phyloP scores from a whole-genome alignment of 306 rosid species.

The Casuarina glauca region DNA sequence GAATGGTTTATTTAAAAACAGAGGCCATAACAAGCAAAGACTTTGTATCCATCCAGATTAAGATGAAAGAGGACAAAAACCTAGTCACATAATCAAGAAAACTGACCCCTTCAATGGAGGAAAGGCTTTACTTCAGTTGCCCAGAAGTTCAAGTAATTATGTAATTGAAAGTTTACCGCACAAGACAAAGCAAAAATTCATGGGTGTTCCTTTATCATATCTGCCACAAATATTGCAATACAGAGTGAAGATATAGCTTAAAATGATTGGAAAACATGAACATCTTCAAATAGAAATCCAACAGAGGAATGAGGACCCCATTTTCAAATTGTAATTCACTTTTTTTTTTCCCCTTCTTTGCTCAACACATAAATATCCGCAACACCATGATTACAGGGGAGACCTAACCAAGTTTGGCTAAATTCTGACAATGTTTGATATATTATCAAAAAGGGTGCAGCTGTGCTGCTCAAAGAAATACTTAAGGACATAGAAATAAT shows the following conservation, averaged over 20 bases:
- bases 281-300: background rate
- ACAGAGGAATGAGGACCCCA: background rate
- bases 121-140: background rate
- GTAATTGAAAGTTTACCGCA: background rate
- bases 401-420: conserved; percentile 20
- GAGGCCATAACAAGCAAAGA: background rate
- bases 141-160: background rate
- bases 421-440: background rate
- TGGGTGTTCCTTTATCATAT: background rate
- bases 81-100: no score
- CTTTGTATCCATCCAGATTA: background rate
- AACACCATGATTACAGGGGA: conserved; percentile 1
- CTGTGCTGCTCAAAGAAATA: background rate
- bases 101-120: background rate
- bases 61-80: no score
- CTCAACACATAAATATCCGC: conserved; percentile 23
- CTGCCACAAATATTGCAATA: background rate
- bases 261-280: conserved; percentile 18
- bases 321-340: background rate
- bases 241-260: conserved; percentile 28
- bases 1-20: background rate
- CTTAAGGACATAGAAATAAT: background rate
- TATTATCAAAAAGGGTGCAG: background rate
- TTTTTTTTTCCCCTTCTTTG: conserved; percentile 10
- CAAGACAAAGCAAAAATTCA: background rate